Conservation (phyloP, 1,284 basidiomycete species). For the Trichosporon coremiiforme region DNA sequence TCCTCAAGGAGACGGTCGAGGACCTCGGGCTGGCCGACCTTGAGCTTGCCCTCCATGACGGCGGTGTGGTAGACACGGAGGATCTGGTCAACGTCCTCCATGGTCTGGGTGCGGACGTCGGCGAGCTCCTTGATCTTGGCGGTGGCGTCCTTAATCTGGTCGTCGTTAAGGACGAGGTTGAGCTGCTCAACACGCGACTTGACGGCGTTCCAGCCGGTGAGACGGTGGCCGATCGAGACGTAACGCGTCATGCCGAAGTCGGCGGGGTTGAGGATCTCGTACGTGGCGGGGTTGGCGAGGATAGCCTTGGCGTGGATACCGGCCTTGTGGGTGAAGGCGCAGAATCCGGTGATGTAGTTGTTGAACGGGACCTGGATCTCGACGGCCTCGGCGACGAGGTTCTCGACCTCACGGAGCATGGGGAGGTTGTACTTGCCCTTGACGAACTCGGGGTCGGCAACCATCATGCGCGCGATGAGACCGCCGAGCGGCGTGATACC, state of each 20-base stretch:
- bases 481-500: constrained; percentile 98
- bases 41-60: constrained; percentile 81
- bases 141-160: constrained; percentile 89
- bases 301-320: constrained; percentile 99
- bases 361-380: constrained; percentile 94
- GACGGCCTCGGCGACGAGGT: constrained; percentile 97
- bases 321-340: constrained; percentile 99
- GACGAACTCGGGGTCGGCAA: constrained; percentile 96
- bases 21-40: constrained; percentile 82
- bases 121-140: constrained; percentile 99
- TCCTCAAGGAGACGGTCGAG: constrained; percentile 74
- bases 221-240: constrained; percentile 95
- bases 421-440: constrained; percentile 98
- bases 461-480: constrained; percentile 87
- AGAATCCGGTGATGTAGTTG: constrained; percentile 79
- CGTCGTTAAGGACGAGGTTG: constrained; percentile 64
- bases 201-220: constrained; percentile 98
- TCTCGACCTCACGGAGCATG: constrained; percentile 98
- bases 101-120: constrained; percentile 95
- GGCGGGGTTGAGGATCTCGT: constrained; percentile 80
- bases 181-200: constrained; percentile 99
- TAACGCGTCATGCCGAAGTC: constrained; percentile 98
- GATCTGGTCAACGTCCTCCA: constrained; percentile 98
- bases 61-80: constrained; percentile 92
- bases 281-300: constrained; percentile 98